phyloP scores from a whole-genome alignment of 768 basidiomycete genomes.

The Lyophyllum semitale region DNA sequence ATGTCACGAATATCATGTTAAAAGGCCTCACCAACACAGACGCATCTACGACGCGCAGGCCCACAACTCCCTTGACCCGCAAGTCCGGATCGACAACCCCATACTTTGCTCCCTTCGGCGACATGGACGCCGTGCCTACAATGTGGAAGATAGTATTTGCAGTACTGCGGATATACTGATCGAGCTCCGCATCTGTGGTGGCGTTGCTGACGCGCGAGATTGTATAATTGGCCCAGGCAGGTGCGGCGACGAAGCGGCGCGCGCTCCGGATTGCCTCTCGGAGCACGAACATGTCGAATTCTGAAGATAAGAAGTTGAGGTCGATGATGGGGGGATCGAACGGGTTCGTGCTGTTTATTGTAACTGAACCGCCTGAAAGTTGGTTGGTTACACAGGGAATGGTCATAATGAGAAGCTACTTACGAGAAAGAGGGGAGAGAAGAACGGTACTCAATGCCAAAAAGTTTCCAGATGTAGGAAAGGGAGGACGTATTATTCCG shows the following conservation, averaged over 20 bases:
- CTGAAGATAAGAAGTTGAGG: slow-evolving; percentile 31
- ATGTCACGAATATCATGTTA: too few relatives aligned
- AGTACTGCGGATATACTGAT: slow-evolving; percentile 23
- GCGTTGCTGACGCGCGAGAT: slow-evolving; percentile 9
- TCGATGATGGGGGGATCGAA: slow-evolving; percentile 14
- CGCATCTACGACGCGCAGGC: slow-evolving; percentile 38
- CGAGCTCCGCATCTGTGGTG: slow-evolving; percentile 31
- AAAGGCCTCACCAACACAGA: slow-evolving; percentile 25
- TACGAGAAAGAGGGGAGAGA: slow-evolving; percentile 24
- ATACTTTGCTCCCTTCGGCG: slow-evolving; percentile 6
- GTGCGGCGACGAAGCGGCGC: slow-evolving; percentile 4
- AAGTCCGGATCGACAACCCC: slow-evolving; percentile 25
- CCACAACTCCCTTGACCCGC: slow-evolving; percentile 32
- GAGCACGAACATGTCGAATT: slow-evolving; percentile 11
- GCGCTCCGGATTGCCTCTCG: slow-evolving; percentile 7
- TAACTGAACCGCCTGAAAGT: slow-evolving; percentile 12
- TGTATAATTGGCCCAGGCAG: slow-evolving; percentile 5
- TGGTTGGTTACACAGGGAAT: not conserved
- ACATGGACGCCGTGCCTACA: slow-evolving; percentile 28
- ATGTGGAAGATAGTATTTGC: slow-evolving; percentile 25
- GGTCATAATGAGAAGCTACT: not conserved
- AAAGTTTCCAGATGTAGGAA: too few relatives aligned
- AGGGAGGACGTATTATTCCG: too few relatives aligned
- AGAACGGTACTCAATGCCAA: slow-evolving; percentile 13
- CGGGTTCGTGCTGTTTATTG: slow-evolving; percentile 4